phyloP scores from a whole-genome alignment of 1,139 yeast species.

The Pneumocystis carinii region DNA sequence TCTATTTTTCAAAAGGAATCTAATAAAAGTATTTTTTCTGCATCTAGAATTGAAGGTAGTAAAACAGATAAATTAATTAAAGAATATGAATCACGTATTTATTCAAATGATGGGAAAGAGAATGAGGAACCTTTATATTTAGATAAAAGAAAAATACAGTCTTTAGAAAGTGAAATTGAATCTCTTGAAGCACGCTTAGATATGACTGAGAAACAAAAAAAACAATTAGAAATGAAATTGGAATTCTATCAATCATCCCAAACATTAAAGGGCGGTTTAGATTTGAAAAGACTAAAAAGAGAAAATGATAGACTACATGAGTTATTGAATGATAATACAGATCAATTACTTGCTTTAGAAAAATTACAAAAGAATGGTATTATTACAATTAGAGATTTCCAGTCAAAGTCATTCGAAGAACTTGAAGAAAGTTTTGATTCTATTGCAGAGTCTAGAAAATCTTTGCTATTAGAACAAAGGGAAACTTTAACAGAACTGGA shows the following conservation, averaged over 20 bases:
- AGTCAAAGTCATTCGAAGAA: conserved; percentile 9
- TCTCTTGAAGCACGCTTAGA: not conserved
- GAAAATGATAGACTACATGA: conserved; percentile 11
- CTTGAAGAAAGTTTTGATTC: conserved; percentile 7
- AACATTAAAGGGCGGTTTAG: not conserved
- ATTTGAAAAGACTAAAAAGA: conserved; percentile 5
- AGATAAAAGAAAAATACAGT: not conserved
- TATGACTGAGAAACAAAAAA: conserved; percentile 6
- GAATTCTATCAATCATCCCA: not conserved
- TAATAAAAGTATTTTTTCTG: not conserved
- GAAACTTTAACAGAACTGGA: conserved; percentile 5
- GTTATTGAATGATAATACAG: conserved; percentile 10
- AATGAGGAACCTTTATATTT: not conserved
- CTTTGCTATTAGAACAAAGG: conserved; percentile 6
- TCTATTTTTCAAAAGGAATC: not conserved
- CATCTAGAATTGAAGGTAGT: not conserved
- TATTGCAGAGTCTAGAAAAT: conserved; percentile 6
- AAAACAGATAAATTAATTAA: not conserved
- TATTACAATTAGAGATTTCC: conserved; percentile 6
- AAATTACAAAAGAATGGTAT: conserved; percentile 6
- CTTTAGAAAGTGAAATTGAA: not conserved
- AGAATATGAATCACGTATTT: not conserved
- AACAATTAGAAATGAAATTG: conserved; percentile 4
- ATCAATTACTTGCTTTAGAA: conserved; percentile 9
- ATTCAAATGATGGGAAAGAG: not conserved